Percentiles rank a stretch among this genome's conserved stretches.
Evolutionary conservation across 495 filamentous ascomycete genomes (phyloP).

Genomic region (Xylaria cubensis): DNA sequence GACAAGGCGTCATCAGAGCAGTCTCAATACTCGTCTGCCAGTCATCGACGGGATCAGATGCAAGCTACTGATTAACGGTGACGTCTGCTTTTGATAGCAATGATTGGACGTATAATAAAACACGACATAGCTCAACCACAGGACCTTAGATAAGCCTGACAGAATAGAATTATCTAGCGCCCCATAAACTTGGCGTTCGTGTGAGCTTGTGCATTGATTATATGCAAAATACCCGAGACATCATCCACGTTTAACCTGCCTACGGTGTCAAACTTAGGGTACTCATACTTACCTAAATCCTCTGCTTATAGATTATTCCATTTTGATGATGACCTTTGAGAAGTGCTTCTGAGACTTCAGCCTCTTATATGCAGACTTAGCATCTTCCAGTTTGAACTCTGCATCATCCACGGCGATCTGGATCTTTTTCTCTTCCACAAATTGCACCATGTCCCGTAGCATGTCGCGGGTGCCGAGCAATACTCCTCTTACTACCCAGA

Average conservation of each 20-base stretch:
- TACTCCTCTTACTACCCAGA: background rate
- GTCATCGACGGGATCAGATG: background rate
- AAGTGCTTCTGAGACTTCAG: constrained; percentile 71
- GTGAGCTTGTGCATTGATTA: background rate
- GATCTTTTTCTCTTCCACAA: constrained; percentile 53
- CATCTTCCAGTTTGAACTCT: constrained; percentile 61
- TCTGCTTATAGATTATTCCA: constrained; percentile 47
- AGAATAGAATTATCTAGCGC: background rate
- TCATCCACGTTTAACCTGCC: background rate
- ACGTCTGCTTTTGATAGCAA: background rate
- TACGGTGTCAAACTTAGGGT: too few species aligned
- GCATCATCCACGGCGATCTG: constrained; percentile 67
- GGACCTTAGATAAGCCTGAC: background rate
- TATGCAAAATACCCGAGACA: background rate
- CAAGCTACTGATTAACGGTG: background rate
- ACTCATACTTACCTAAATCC: background rate
- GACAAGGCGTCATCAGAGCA: background rate
- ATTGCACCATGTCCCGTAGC: constrained; percentile 54
- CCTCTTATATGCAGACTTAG: constrained; percentile 52
- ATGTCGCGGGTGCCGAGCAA: constrained; percentile 32
- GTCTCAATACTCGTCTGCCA: background rate
- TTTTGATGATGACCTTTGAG: constrained; percentile 44
- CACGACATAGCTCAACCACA: background rate
- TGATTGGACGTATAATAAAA: background rate
- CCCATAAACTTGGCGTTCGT: background rate